These are phyloP conservation scores for Calonectria honghensis DNA, from an alignment of 2,329 filamentous ascomycete species.

Conservation along the genomic window DNA sequence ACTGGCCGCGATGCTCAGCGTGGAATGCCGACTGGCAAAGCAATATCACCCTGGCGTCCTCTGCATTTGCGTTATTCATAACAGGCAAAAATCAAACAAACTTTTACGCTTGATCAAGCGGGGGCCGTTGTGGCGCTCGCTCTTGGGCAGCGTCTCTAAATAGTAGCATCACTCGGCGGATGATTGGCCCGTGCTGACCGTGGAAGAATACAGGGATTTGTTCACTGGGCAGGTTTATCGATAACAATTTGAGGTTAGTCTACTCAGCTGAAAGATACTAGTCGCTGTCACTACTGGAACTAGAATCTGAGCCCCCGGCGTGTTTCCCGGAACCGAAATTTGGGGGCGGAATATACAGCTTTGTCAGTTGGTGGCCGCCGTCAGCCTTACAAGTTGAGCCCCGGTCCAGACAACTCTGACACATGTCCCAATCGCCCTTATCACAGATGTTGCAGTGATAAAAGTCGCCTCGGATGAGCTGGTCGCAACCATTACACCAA, in stretches of 20 bases:
- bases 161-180: background rate
- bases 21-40: slow-evolving; percentile 21
- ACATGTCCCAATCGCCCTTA: slow-evolving; percentile 42
- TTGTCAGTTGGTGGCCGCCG: slow-evolving; percentile 14
- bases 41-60: slow-evolving; percentile 7
- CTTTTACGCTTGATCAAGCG: background rate
- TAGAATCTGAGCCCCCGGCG: background rate
- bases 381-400: slow-evolving; percentile 36
- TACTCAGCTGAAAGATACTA: background rate
- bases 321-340: background rate
- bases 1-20: slow-evolving; percentile 15
- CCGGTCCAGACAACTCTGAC: slow-evolving; percentile 40
- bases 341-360: slow-evolving; percentile 20
- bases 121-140: no score
- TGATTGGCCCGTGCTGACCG: slow-evolving; percentile 15
- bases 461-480: slow-evolving; percentile 39
- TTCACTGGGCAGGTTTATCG: background rate
- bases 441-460: slow-evolving; percentile 43
- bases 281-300: slow-evolving; percentile 27
- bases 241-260: background rate
- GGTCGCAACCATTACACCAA: slow-evolving; percentile 38
- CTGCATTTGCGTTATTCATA: slow-evolving; percentile 5
- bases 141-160: background rate
- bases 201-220: slow-evolving; percentile 2
- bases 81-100: background rate